Percentiles rank a stretch among this genome's conserved stretches.
phyloP scores from a whole-genome alignment of 768 basidiomycete genomes.

The Lyophyllum semitale region DNA sequence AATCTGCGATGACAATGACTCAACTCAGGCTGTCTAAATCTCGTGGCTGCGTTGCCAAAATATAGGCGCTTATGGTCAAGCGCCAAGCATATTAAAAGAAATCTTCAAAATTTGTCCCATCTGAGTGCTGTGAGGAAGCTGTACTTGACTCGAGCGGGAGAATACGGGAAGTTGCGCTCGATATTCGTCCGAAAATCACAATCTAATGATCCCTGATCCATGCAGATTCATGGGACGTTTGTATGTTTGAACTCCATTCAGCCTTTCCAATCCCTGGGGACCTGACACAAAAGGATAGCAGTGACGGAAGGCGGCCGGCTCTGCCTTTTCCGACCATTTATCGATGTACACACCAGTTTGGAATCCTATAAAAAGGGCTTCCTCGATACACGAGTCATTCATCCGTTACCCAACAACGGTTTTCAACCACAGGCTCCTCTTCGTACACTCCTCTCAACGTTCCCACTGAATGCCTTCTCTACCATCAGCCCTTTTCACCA shows the following conservation, averaged over 20 bases:
- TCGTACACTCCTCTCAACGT: background rate
- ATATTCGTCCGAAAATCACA: background rate
- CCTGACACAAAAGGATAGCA: background rate
- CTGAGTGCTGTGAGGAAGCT: background rate
- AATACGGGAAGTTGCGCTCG: background rate
- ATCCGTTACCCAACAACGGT: background rate
- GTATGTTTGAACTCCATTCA: background rate
- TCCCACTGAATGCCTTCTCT: constrained; percentile 12
- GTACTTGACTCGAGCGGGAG: background rate
- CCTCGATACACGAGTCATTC: background rate
- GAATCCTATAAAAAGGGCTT: background rate
- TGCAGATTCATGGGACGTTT: background rate
- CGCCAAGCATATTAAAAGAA: background rate
- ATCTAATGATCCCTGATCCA: background rate
- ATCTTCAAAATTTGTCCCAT: background rate
- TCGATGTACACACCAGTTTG: constrained; percentile 1
- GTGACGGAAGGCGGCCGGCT: background rate
- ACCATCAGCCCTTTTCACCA: constrained; percentile 5
- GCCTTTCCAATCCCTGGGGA: background rate
- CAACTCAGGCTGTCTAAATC: background rate
- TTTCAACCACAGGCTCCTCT: background rate
- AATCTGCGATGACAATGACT: background rate
- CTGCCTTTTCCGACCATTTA: constrained; percentile 3
- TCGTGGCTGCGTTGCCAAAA: background rate
- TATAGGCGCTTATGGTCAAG: background rate